Percentiles rank a stretch among this genome's conserved stretches.
These are phyloP conservation scores for Peltaster fructicola DNA, from an alignment of 2,329 filamentous ascomycete genomes.

Conservation along the genomic window DNA sequence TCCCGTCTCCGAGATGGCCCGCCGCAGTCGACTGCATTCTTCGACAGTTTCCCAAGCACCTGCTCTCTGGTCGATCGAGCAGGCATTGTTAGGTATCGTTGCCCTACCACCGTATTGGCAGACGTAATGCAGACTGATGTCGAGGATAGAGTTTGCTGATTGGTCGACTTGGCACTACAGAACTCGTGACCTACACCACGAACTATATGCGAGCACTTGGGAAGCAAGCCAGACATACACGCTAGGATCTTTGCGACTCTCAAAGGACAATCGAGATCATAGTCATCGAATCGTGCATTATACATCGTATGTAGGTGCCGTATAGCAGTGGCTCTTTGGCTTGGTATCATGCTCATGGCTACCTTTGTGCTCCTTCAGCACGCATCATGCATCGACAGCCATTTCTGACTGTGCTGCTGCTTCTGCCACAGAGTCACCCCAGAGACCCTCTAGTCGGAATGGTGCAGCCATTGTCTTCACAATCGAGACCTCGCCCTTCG, in stretches of 20 bases:
- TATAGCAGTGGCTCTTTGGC: not conserved
- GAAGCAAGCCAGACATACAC: too few species aligned
- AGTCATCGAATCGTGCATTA: too few species aligned
- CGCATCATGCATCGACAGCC: constrained; percentile 8
- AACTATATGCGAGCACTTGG: too few species aligned
- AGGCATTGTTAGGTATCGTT: not conserved
- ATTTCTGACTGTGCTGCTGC: constrained; percentile 14
- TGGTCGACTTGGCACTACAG: too few species aligned
- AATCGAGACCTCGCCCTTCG: constrained; percentile 48
- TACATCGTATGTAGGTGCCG: not conserved
- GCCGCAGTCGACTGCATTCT: not conserved
- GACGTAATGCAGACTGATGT: constrained; percentile 1
- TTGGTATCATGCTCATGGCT: not conserved
- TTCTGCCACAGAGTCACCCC: constrained; percentile 45
- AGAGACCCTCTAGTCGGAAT: constrained; percentile 86
- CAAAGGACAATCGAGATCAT: too few species aligned
- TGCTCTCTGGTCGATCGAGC: not conserved
- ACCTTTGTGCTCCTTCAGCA: not conserved
- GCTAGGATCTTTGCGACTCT: too few species aligned
- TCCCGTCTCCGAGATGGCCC: not conserved
- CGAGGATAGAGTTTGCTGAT: too few species aligned
- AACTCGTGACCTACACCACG: too few species aligned
- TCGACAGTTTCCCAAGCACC: not conserved
- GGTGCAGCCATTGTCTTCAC: constrained; percentile 87
- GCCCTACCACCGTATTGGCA: not conserved